Percentiles rank a stretch among this genome's conserved stretches.
These are phyloP conservation scores for Geosmithia flava DNA, from an alignment of 2,329 filamentous ascomycete species.

Conservation along the genomic window DNA sequence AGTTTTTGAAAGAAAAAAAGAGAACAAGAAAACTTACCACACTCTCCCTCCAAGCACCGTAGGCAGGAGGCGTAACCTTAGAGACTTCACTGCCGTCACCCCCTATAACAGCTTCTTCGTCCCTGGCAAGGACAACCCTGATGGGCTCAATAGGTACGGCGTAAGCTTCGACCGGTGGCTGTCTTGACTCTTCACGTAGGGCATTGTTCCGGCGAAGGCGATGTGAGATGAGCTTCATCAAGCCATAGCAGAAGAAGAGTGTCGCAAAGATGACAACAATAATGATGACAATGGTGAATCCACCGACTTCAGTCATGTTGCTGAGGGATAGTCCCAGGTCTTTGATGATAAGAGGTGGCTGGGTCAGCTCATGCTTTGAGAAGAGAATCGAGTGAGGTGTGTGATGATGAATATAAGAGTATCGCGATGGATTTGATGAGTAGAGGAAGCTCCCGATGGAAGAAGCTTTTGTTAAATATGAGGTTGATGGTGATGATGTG, in stretches of 20 bases:
- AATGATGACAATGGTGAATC: slow-evolving; percentile 71
- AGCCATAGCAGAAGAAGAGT: slow-evolving; percentile 69
- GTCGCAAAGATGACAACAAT: slow-evolving; percentile 62
- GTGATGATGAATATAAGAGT: background rate
- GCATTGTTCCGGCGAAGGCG: background rate
- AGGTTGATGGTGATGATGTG: no score
- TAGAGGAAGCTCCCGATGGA: no score
- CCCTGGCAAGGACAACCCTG: slow-evolving; percentile 59
- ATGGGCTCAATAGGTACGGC: slow-evolving; percentile 63
- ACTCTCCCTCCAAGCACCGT: slow-evolving; percentile 73
- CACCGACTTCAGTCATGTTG: slow-evolving; percentile 47
- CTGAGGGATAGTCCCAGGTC: slow-evolving; percentile 64
- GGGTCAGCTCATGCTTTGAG: background rate
- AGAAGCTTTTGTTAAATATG: no score
- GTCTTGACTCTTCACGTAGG: background rate
- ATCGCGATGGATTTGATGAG: background rate
- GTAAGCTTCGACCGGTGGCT: slow-evolving; percentile 25
- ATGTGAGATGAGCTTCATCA: slow-evolving; percentile 50
- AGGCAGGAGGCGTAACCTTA: slow-evolving; percentile 63
- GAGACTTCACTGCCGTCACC: slow-evolving; percentile 36
- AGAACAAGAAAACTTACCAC: slow-evolving; percentile 67
- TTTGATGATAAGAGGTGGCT: slow-evolving; percentile 16
- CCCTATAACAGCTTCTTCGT: slow-evolving; percentile 53
- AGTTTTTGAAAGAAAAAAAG: no score
- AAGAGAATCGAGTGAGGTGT: background rate